These are phyloP conservation scores for Perkinsus chesapeaki DNA, from an alignment of 169 alveolate species.

Conservation along the genomic window DNA sequence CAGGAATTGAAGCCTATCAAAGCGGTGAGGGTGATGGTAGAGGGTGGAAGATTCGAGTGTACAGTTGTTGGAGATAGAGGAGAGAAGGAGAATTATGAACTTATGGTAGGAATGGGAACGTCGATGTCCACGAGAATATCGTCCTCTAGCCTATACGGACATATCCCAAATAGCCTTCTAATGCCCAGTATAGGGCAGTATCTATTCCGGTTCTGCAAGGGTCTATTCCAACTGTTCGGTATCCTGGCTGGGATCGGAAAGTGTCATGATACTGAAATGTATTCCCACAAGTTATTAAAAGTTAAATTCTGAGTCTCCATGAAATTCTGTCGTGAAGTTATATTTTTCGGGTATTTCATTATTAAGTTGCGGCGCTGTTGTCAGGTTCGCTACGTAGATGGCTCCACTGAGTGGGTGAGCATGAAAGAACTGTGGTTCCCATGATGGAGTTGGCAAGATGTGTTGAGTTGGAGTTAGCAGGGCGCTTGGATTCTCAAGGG, in stretches of 20 bases:
- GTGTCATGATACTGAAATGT: no score
- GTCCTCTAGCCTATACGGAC: no score
- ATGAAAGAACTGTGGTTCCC: neutral
- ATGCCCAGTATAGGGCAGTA: no score
- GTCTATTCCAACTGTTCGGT: no score
- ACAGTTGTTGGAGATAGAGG: neutral
- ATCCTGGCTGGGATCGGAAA: no score
- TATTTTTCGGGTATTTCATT: no score
- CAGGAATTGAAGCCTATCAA: neutral
- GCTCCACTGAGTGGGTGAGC: neutral
- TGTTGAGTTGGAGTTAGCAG: neutral
- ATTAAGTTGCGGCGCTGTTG: neutral
- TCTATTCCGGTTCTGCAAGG: no score
- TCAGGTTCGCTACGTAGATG: neutral
- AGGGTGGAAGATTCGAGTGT: neutral
- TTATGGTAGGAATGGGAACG: neutral
- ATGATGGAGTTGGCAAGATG: neutral
- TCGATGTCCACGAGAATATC: no score
- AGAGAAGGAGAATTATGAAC: neutral
- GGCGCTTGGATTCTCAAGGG: neutral
- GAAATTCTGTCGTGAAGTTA: no score
- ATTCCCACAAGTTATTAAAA: no score
- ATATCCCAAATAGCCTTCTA: no score
- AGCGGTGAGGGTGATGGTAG: neutral
- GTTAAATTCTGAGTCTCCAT: no score